Percentiles rank a stretch among this genome's conserved stretches.
Evolutionary conservation across 768 basidiomycete genomes (phyloP).

Genomic region (Russula vinacea): DNA sequence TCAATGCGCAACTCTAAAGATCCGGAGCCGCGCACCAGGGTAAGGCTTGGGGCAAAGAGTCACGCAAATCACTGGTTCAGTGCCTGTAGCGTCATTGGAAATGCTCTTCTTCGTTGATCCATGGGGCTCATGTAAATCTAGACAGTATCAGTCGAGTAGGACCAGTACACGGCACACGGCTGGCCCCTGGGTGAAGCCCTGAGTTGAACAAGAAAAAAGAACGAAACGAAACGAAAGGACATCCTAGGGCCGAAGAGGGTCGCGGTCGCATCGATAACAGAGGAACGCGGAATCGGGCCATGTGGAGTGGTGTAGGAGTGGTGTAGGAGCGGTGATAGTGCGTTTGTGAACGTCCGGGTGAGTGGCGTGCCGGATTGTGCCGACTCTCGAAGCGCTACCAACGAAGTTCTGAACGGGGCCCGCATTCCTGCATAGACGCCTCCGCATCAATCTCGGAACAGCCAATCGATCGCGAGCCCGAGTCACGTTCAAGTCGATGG

Average conservation of each 20-base stretch:
- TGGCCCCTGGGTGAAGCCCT: too few species aligned
- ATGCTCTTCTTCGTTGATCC: not conserved
- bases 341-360: not conserved
- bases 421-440: too few species aligned
- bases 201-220: too few species aligned
- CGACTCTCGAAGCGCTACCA: too few species aligned
- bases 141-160: too few species aligned
- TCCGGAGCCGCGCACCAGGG: not conserved
- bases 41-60: too few species aligned
- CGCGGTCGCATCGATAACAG: not conserved
- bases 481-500: not conserved
- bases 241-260: not conserved
- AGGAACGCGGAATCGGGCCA: not conserved
- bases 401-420: too few species aligned
- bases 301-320: constrained; percentile 2
- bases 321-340: not conserved
- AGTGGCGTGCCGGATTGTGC: not conserved
- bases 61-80: too few species aligned
- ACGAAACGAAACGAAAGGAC: too few species aligned
- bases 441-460: too few species aligned
- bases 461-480: not conserved
- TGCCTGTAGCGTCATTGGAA: not conserved
- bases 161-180: too few species aligned
- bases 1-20: too few species aligned
- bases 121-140: not conserved